These are phyloP conservation scores for Coemansia sp. DNA, from an alignment of 192 early-diverging fungal genomes.

Conservation along the genomic window DNA sequence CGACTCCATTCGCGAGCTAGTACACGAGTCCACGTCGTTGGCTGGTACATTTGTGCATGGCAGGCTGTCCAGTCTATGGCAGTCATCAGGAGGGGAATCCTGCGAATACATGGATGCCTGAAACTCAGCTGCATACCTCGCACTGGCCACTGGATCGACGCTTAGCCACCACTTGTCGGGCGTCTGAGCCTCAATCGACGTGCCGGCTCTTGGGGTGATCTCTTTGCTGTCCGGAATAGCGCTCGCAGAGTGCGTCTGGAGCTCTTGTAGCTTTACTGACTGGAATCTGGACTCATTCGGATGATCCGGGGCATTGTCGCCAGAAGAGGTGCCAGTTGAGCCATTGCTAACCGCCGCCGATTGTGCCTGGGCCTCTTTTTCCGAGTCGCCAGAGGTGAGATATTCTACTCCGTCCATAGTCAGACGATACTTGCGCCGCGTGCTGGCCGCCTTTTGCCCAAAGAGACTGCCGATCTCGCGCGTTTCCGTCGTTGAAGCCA, in stretches of 20 bases:
- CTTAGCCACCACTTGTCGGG: slow-evolving; percentile 41
- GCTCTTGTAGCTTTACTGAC: neutral
- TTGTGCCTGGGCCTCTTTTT: neutral
- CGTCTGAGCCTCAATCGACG: neutral
- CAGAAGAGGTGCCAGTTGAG: neutral
- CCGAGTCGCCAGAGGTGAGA: neutral
- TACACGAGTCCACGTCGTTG: neutral
- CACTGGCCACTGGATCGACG: slow-evolving; percentile 7
- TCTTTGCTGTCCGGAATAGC: neutral
- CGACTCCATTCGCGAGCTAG: neutral
- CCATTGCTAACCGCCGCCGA: neutral
- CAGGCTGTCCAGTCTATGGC: slow-evolving; percentile 32
- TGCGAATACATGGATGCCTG: slow-evolving; percentile 35
- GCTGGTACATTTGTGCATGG: slow-evolving; percentile 19
- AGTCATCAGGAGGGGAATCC: slow-evolving; percentile 13
- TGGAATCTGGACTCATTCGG: neutral
- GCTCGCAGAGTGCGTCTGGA: neutral
- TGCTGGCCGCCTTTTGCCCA: slow-evolving; percentile 25
- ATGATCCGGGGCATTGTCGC: neutral
- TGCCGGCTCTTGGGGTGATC: neutral
- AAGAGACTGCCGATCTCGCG: slow-evolving; percentile 31
- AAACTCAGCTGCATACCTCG: slow-evolving; percentile 11
- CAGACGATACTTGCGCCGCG: slow-evolving; percentile 39
- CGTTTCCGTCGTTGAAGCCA: neutral
- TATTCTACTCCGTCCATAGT: neutral